These are phyloP conservation scores for Termitomyces sp. DNA, from an alignment of 768 basidiomycete species.

Conservation along the genomic window DNA sequence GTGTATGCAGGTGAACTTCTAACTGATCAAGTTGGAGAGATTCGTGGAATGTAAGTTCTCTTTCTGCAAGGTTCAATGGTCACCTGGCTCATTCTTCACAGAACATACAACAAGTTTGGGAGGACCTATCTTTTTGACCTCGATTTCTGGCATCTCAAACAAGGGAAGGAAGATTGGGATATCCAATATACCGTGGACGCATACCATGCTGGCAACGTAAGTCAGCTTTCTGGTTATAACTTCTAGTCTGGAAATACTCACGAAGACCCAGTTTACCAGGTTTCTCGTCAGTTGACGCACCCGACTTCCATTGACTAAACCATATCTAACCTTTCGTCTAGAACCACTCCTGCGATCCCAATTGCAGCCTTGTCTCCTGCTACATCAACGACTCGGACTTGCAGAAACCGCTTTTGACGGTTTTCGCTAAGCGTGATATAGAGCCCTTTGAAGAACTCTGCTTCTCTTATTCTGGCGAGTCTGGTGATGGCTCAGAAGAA, in stretches of 20 bases:
- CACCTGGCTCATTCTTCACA: conserved; percentile 22
- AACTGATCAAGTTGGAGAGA: conserved; percentile 61
- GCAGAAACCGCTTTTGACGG: conserved; percentile 61
- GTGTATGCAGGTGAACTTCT: conserved; percentile 85
- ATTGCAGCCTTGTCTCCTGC: conserved; percentile 65
- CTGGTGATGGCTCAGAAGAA: conserved; percentile 25
- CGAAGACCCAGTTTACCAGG: conserved; percentile 69
- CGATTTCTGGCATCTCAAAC: conserved; percentile 68
- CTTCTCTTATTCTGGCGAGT: conserved; percentile 66
- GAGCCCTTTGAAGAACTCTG: conserved; percentile 67
- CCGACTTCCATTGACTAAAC: neutral
- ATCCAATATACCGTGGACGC: conserved; percentile 72
- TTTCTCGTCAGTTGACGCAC: conserved; percentile 58
- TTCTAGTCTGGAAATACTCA: conserved; percentile 3
- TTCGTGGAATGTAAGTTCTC: conserved; percentile 59
- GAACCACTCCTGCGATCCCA: conserved; percentile 94
- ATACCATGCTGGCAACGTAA: conserved; percentile 82
- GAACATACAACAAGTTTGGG: conserved; percentile 71
- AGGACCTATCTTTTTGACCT: conserved; percentile 81
- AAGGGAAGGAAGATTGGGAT: conserved; percentile 31
- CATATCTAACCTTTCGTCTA: conserved; percentile 22
- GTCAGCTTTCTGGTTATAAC: conserved; percentile 21
- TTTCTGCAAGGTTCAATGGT: neutral
- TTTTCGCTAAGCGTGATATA: conserved; percentile 68
- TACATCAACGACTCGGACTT: conserved; percentile 78